Base-by-base conservation (phyloP, 768 basidiomycete species). In the Chlorophyllum brunneum region DNA sequence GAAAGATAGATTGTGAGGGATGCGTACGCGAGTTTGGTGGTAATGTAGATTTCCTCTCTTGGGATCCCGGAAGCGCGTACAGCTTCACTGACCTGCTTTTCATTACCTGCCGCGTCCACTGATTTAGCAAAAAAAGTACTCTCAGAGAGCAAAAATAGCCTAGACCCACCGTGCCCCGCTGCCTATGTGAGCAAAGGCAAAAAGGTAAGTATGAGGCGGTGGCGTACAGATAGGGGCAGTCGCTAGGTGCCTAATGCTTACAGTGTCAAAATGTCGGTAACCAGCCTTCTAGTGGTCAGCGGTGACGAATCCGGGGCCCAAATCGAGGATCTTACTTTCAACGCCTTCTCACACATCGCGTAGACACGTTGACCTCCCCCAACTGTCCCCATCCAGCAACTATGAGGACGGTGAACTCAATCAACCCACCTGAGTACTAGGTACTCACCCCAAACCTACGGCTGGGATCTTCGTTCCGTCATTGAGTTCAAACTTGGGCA, bases 181-280 rank as follows among this genome's bases (percentile, higher is more conserved):
- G 66, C 69, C 66, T 68, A 49, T 34, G 20, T 41, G n/a, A 26
- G 29, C 16, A 10, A 51, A 34, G 20, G 6, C 40, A 26, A 3
- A 40, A 20, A 5, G 16, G 11, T 43, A 26, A 29, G 23, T 27
- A 43, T 6, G n/a, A 29, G 2, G 9, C 41, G 13, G 27, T 20
- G n/a, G n/a, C n/a, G n/a, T n/a, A n/a, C 9, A 4, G 11, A 45
- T 50, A 34, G 44, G 39, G 51, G 34, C 29, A n/a, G 15, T 23
- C 11, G 10, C n/a, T 33, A 13, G 26, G 20, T 26, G n/a, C n/a
- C n/a, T n/a, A n/a, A n/a, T n/a, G 50, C 65, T 45, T 33, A 66
- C 68, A 16, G 68, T 74, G 59, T 77, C 75, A 33, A 81, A 67
- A 56, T 77, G 77, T 11, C 73, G 65, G 65, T 80, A 81, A 4